A percentile compares a stretch with the other conserved stretches of the same genome.
These are phyloP conservation scores for Ramalina intermedia DNA, from an alignment of 495 filamentous ascomycete species.

Conservation along the genomic window DNA sequence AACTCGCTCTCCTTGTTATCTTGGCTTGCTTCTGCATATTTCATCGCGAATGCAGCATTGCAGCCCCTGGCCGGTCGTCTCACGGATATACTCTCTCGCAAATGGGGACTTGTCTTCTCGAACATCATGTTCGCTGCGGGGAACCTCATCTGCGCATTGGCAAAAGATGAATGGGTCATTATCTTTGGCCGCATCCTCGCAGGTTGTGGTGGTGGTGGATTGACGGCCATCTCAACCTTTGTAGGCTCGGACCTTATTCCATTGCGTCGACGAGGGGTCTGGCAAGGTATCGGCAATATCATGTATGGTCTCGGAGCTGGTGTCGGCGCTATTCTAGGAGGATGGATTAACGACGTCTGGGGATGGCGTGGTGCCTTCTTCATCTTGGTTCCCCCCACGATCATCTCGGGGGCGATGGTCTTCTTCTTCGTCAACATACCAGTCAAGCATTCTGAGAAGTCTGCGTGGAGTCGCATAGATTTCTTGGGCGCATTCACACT, in stretches of 20 bases:
- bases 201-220: slow-evolving; percentile 72
- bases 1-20: slow-evolving; percentile 69
- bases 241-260: slow-evolving; percentile 72
- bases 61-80: slow-evolving; percentile 75
- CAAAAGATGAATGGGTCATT: slow-evolving; percentile 51
- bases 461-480: slow-evolving; percentile 50
- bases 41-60: slow-evolving; percentile 78
- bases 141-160: slow-evolving; percentile 76
- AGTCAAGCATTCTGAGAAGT: slow-evolving; percentile 52
- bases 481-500: slow-evolving; percentile 48
- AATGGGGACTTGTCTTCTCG: slow-evolving; percentile 62
- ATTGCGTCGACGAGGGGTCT: slow-evolving; percentile 63
- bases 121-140: slow-evolving; percentile 69
- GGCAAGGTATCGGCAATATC: slow-evolving; percentile 80
- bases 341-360: slow-evolving; percentile 62
- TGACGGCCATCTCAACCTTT: slow-evolving; percentile 72
- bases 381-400: slow-evolving; percentile 53
- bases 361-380: slow-evolving; percentile 72
- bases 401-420: slow-evolving; percentile 52
- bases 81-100: slow-evolving; percentile 77
- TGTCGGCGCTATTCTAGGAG: slow-evolving; percentile 64
- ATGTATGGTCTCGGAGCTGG: slow-evolving; percentile 54
- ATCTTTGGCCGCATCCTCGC: slow-evolving; percentile 70
- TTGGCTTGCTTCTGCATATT: slow-evolving; percentile 81
- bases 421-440: slow-evolving; percentile 58